phyloP scores from a whole-genome alignment of 2,329 filamentous ascomycete genomes.

The Colletotrichum costaricense region DNA sequence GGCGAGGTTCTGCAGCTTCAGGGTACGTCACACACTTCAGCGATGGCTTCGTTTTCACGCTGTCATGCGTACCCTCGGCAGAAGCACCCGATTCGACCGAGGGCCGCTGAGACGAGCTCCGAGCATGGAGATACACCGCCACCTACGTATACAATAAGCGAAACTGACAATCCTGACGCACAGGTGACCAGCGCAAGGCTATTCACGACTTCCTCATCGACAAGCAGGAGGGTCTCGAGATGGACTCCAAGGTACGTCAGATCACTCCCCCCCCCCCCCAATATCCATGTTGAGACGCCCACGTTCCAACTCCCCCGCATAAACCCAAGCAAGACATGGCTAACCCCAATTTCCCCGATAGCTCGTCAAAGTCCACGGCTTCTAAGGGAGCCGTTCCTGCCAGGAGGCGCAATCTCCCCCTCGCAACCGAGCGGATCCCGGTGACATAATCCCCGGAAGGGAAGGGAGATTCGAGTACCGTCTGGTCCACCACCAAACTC shows the following conservation, averaged over 20 bases:
- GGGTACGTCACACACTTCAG: conserved; percentile 6
- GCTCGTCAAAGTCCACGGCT: conserved; percentile 66
- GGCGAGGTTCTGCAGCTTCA: conserved; percentile 38
- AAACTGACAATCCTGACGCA: background rate
- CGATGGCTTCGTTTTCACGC: background rate
- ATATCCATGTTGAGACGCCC: background rate
- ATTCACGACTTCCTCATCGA: conserved; percentile 90
- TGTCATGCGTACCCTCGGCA: background rate
- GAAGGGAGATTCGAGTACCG: conserved; percentile 18
- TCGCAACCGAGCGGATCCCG: conserved; percentile 33
- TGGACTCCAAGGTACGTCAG: conserved; percentile 74
- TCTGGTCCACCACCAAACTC: background rate
- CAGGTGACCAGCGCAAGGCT: conserved; percentile 90
- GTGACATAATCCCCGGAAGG: background rate
- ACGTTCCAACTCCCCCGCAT: background rate
- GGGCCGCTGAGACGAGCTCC: background rate
- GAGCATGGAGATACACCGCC: background rate
- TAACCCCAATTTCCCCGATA: conserved; percentile 3
- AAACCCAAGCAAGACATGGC: background rate
- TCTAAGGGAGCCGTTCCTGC: conserved; percentile 57
- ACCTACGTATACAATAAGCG: too few species aligned
- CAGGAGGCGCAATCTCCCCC: conserved; percentile 45
- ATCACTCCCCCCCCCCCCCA: background rate
- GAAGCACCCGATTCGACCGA: background rate
- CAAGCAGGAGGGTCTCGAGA: conserved; percentile 86